phyloP scores from a whole-genome alignment of 371 early-diverging fungal genomes.

The Mortierella polycephala region DNA sequence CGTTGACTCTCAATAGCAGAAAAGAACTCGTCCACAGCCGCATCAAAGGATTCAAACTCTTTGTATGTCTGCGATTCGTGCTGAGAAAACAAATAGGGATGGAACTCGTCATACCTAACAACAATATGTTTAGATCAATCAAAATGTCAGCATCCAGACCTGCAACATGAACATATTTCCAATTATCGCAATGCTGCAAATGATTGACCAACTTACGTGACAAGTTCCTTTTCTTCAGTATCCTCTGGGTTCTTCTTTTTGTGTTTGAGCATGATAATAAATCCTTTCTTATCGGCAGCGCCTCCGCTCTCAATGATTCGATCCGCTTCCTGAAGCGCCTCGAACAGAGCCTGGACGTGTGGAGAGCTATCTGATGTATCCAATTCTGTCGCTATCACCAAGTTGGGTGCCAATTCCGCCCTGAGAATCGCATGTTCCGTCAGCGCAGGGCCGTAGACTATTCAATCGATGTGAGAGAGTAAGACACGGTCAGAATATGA shows the following conservation, averaged over 20 bases:
- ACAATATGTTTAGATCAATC: background rate
- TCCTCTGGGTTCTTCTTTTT: constrained; percentile 57
- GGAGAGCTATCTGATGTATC: constrained; percentile 64
- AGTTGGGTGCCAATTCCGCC: constrained; percentile 76
- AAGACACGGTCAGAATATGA: background rate
- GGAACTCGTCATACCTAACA: constrained; percentile 85
- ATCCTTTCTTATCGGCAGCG: constrained; percentile 62
- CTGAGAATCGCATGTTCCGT: constrained; percentile 85
- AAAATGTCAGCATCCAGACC: background rate
- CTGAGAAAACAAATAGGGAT: constrained; percentile 86
- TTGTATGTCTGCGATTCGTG: constrained; percentile 61
- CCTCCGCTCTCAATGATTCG: constrained; percentile 65
- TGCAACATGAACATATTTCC: background rate
- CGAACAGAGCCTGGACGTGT: constrained; percentile 45
- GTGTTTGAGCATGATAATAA: constrained; percentile 67
- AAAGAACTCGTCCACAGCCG: constrained; percentile 92
- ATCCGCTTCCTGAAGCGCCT: constrained; percentile 67
- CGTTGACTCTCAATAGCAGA: constrained; percentile 92
- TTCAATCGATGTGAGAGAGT: background rate
- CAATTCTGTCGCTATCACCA: constrained; percentile 65
- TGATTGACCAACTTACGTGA: constrained; percentile 57
- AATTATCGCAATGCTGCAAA: background rate
- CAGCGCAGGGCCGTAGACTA: constrained; percentile 89
- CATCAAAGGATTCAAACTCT: constrained; percentile 81
- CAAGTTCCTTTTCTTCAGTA: constrained; percentile 57